Conservation (phyloP, 2,329 filamentous ascomycete species). For the Bipolaris oryzae region DNA sequence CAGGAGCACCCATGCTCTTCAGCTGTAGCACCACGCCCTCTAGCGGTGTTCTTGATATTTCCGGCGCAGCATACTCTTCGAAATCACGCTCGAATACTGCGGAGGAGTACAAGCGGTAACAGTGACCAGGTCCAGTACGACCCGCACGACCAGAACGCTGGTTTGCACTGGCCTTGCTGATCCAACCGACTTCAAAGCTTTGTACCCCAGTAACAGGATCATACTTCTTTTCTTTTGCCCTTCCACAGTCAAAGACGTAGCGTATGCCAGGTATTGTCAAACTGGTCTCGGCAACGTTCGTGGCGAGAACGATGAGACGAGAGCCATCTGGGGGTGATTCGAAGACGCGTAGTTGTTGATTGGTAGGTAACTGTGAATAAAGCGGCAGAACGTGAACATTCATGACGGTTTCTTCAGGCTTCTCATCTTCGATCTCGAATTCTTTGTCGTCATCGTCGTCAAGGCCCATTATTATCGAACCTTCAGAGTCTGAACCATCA, state of each 20-base stretch:
- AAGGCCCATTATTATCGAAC: conserved; percentile 65
- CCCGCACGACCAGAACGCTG: conserved; percentile 93
- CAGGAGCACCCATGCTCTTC: conserved; percentile 90
- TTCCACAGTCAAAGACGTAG: conserved; percentile 94
- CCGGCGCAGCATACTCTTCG: conserved; percentile 81
- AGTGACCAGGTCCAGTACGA: conserved; percentile 93
- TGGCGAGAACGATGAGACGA: conserved; percentile 86
- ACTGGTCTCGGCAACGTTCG: conserved; percentile 96
- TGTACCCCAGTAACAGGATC: conserved; percentile 89
- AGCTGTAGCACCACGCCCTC: conserved; percentile 89
- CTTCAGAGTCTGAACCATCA: conserved; percentile 59
- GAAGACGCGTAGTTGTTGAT: conserved; percentile 90
- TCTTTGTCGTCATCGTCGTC: conserved; percentile 68
- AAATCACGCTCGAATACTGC: conserved; percentile 93
- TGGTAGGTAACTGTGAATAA: conserved; percentile 89
- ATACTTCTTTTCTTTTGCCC: conserved; percentile 90
- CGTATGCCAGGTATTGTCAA: conserved; percentile 93
- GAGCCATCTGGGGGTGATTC: conserved; percentile 81
- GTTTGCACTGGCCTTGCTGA: conserved; percentile 93
- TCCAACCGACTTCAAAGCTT: conserved; percentile 94
- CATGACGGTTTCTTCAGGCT: conserved; percentile 64
- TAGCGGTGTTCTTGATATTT: conserved; percentile 88
- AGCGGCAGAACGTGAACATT: conserved; percentile 90
- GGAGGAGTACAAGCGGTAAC: conserved; percentile 92
- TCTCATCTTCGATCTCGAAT: conserved; percentile 67